These are phyloP conservation scores for Remersonia thermophila DNA, from an alignment of 2,329 filamentous ascomycete species.

Conservation along the genomic window DNA sequence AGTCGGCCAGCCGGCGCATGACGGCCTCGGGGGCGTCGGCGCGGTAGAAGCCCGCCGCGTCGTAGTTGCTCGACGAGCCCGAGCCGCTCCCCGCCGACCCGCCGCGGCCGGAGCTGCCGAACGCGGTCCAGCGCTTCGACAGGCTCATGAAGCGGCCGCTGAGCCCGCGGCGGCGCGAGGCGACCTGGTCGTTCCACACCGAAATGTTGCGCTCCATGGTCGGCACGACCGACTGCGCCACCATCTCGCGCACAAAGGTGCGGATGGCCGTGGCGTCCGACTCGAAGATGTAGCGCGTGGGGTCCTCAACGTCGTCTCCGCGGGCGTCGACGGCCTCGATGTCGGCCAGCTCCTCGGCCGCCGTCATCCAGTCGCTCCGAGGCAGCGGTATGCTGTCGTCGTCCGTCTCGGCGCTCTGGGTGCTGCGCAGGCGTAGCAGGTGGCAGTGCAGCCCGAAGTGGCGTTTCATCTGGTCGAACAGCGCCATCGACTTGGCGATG, in stretches of 20 bases:
- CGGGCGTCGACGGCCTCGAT: conserved; percentile 56
- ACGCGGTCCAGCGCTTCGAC: conserved; percentile 72
- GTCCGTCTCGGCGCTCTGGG: conserved; percentile 75
- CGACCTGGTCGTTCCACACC: conserved; percentile 94
- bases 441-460: conserved; percentile 95
- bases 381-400: conserved; percentile 80
- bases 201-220: conserved; percentile 90
- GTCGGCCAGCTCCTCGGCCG: conserved; percentile 68
- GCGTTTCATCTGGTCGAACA: conserved; percentile 99
- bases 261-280: conserved; percentile 81
- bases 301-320: conserved; percentile 58
- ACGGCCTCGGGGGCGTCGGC: conserved; percentile 78
- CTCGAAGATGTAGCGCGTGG: conserved; percentile 73
- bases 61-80: conserved; percentile 56
- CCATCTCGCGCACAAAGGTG: conserved; percentile 85
- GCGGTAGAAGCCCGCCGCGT: conserved; percentile 67
- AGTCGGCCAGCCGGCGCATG: conserved; percentile 88
- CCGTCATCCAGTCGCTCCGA: conserved; percentile 77
- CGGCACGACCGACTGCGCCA: conserved; percentile 86
- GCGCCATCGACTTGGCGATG: conserved; percentile 72
- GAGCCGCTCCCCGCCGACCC: conserved; percentile 37
- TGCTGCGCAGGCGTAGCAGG: conserved; percentile 71
- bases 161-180: conserved; percentile 76
- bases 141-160: conserved; percentile 90
- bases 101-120: conserved; percentile 55